Evolutionary conservation across 352 stramenopile species (phyloP).

Genomic region (Globisporangium apiculatum): DNA sequence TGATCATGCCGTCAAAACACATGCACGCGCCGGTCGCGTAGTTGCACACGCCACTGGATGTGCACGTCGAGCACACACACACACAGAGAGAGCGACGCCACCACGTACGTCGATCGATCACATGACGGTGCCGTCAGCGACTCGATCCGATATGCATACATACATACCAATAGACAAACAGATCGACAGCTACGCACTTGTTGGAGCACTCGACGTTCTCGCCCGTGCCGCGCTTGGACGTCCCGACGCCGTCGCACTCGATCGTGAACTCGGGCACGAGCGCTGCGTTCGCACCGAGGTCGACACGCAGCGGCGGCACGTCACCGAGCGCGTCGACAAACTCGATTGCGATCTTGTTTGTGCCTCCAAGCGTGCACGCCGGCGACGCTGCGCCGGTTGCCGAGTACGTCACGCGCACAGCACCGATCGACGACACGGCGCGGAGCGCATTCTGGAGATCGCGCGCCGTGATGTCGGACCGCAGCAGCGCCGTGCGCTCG

Average conservation of each 20-base stretch:
- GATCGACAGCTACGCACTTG: constrained; percentile 32
- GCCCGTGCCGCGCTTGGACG: constrained; percentile 48
- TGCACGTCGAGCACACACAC: no score
- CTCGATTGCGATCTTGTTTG: constrained; percentile 54
- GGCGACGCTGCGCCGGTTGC: constrained; percentile 14
- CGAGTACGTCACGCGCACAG: constrained; percentile 50
- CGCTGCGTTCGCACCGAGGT: constrained; percentile 19
- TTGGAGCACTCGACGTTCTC: constrained; percentile 70
- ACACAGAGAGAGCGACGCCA: not conserved
- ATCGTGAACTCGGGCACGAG: constrained; percentile 44
- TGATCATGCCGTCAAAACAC: constrained; percentile 72
- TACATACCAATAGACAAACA: no score
- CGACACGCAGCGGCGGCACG: constrained; percentile 37
- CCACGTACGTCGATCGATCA: not conserved
- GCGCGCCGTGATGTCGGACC: constrained; percentile 26
- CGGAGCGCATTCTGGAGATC: constrained; percentile 36
- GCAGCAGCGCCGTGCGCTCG: constrained; percentile 12
- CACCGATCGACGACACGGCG: constrained; percentile 27
- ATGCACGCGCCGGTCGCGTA: constrained; percentile 37
- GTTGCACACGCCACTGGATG: constrained; percentile 46
- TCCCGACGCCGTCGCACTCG: constrained; percentile 41
- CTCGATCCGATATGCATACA: no score
- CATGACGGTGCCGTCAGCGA: no score
- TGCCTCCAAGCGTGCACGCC: constrained; percentile 37
- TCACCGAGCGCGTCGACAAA: constrained; percentile 56